These are phyloP conservation scores for Brassica napus DNA, from an alignment of 345 rosid genomes.

Conservation along the genomic window Da-Ae NC_063441.1:14981501-14982000, in stretches of 20 bases:
- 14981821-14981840: background rate
- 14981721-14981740: no score
- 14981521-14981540: background rate
- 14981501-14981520: slow-evolving; percentile 31
- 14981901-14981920: background rate
- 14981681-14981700: background rate
- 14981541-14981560: slow-evolving; percentile 19
- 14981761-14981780: no score
- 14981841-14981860: background rate
- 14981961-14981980: no score
- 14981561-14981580: slow-evolving; percentile 17
- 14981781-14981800: no score
- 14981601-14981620: slow-evolving; percentile 2
- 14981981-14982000: background rate
- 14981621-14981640: background rate
- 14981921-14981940: no score
- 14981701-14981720: background rate
- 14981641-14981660: slow-evolving; percentile 8
- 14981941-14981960: no score
- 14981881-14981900: background rate
- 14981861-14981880: no score
- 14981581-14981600: slow-evolving; percentile 8
- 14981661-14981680: slow-evolving; percentile 24
- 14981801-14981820: background rate
- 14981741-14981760: no score